Conservation (phyloP, 768 basidiomycete species). For the Tricholoma hemisulphureum region DNA sequence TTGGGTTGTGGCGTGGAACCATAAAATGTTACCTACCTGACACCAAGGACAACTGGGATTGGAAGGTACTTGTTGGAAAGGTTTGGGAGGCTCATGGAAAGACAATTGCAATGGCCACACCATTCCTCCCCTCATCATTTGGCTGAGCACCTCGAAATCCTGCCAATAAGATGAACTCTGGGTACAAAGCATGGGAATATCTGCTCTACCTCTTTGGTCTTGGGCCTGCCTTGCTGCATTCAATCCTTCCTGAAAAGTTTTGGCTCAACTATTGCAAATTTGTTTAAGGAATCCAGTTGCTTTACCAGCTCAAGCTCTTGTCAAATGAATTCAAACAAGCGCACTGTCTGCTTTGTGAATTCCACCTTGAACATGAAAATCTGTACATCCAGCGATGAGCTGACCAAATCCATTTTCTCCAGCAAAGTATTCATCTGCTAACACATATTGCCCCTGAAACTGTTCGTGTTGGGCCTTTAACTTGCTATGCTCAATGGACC, state of each 20-base stretch:
- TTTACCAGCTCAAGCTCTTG: conserved; percentile 16
- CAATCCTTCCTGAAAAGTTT: conserved; percentile 22
- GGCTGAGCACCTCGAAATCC: conserved; percentile 29
- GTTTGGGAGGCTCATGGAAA: conserved; percentile 37
- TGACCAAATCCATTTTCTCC: conserved; percentile 1
- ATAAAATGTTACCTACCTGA: conserved; percentile 21
- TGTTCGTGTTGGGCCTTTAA: not conserved
- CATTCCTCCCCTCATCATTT: conserved; percentile 31
- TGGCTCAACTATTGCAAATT: conserved; percentile 30
- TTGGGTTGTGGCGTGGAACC: conserved; percentile 28
- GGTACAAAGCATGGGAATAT: conserved; percentile 31
- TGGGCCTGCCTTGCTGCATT: conserved; percentile 24
- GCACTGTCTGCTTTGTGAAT: not conserved
- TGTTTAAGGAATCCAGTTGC: conserved; percentile 19
- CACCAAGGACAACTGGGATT: conserved; percentile 25
- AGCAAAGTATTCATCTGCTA: too few species aligned
- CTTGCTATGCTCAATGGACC: too few species aligned
- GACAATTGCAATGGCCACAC: not conserved
- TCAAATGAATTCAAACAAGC: not conserved
- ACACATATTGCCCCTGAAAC: not conserved
- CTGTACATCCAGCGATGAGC: not conserved
- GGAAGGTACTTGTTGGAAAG: conserved; percentile 25
- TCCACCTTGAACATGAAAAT: not conserved
- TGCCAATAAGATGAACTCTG: conserved; percentile 28
- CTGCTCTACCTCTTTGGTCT: conserved; percentile 24